These are phyloP conservation scores for Ilex asprella DNA, from an alignment of 257 asterid species.

Conservation along the genomic window DNA sequence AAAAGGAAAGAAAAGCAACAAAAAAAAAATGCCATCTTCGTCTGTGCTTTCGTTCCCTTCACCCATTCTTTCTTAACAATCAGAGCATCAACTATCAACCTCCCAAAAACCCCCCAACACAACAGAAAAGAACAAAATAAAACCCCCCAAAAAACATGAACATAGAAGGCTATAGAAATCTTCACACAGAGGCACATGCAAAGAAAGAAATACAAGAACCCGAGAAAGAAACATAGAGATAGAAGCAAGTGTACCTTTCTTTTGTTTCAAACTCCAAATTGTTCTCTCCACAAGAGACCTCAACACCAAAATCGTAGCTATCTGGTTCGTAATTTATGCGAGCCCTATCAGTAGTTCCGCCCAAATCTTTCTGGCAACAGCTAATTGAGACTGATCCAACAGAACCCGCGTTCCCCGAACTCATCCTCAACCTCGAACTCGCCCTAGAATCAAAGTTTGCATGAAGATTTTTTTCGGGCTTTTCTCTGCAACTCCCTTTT, in stretches of 20 bases:
- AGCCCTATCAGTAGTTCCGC: background rate
- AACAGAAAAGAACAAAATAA: no score
- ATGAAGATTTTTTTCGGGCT: background rate
- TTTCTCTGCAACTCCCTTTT: background rate
- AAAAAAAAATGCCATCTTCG: no score
- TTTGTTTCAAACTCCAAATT: slow-evolving; percentile 28
- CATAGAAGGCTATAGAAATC: no score
- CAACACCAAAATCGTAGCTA: slow-evolving; percentile 24
- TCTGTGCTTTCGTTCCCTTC: no score
- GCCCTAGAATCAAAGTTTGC: background rate
- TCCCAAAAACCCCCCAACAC: no score
- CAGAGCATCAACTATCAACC: no score
- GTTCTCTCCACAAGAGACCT: slow-evolving; percentile 45
- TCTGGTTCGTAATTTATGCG: slow-evolving; percentile 13
- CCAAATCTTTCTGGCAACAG: slow-evolving; percentile 9
- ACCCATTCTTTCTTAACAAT: no score
- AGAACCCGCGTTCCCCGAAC: slow-evolving; percentile 12
- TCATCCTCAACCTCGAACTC: slow-evolving; percentile 4
- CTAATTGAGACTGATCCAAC: slow-evolving; percentile 26
- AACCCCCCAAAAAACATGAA: no score
- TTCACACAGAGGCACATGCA: background rate
- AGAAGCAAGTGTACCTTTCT: slow-evolving; percentile 21
- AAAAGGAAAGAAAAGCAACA: no score
- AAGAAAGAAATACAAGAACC: background rate
- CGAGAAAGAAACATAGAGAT: background rate